phyloP scores from a whole-genome alignment of 768 basidiomycete species.

The Suillus placidus region DNA sequence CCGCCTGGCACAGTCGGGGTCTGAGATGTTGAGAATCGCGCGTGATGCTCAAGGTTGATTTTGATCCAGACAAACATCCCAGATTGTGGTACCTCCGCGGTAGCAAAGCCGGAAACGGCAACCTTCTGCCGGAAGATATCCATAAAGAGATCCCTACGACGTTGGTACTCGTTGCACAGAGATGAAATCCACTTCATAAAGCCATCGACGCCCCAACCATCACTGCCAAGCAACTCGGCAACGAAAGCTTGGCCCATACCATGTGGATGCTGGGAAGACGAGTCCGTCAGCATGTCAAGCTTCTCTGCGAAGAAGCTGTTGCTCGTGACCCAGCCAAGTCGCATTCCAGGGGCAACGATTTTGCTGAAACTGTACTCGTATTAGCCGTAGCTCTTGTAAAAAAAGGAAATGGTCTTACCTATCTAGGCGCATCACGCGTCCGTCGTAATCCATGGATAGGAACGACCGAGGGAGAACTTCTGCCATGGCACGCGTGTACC shows the following conservation, averaged over 20 bases:
- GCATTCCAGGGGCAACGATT: conserved; percentile 55
- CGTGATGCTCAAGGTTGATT: conserved; percentile 46
- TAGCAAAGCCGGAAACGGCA: conserved; percentile 34
- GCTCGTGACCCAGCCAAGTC: conserved; percentile 54
- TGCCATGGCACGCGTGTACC: conserved; percentile 34
- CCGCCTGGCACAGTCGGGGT: conserved; percentile 19
- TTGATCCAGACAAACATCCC: conserved; percentile 64
- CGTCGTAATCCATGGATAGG: conserved; percentile 50
- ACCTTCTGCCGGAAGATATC: conserved; percentile 40
- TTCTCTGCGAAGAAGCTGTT: conserved; percentile 44
- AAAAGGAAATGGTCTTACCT: conserved; percentile 31
- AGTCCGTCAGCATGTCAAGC: conserved; percentile 47
- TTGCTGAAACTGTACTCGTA: conserved; percentile 45
- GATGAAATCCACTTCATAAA: conserved; percentile 50
- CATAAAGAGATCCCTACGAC: conserved; percentile 52
- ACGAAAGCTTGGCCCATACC: conserved; percentile 52
- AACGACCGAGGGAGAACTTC: conserved; percentile 43
- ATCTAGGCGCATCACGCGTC: conserved; percentile 51
- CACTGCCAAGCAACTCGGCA: conserved; percentile 42
- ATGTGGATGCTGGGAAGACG: conserved; percentile 52
- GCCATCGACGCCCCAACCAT: conserved; percentile 47
- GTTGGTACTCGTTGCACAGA: conserved; percentile 53
- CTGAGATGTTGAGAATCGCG: conserved; percentile 36
- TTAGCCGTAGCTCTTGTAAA: neutral
- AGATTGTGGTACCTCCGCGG: conserved; percentile 39